These are phyloP conservation scores for Syzygium aqueum DNA, from an alignment of 345 rosid genomes.

Conservation along the genomic window DNA sequence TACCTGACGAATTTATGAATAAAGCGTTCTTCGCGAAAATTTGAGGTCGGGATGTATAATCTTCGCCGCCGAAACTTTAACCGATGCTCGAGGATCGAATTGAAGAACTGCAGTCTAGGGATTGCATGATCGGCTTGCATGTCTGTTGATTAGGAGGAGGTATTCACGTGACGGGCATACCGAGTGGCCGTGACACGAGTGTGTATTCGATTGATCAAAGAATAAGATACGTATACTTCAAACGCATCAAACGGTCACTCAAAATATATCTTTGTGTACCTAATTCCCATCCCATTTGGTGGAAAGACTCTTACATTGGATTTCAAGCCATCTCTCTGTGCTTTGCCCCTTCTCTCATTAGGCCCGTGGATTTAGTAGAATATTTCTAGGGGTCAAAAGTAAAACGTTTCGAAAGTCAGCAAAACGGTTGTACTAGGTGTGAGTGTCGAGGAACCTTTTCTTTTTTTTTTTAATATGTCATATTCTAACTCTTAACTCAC, in stretches of 20 bases:
- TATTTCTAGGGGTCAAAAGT: background rate
- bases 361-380: accelerated
- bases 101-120: background rate
- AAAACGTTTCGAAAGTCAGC: too few species aligned
- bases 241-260: background rate
- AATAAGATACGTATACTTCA: background rate
- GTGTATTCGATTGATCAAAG: background rate
- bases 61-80: background rate
- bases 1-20: background rate
- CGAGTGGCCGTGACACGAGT: accelerated
- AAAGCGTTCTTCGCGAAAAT: background rate
- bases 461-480: accelerated
- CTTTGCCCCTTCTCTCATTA: background rate
- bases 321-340: background rate
- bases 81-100: background rate
- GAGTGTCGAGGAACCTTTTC: too few species aligned
- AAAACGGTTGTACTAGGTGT: too few species aligned
- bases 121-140: background rate
- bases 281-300: background rate
- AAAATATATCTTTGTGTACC: background rate
- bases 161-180: background rate
- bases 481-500: too few species aligned
- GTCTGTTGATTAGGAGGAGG: accelerated
- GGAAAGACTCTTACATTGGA: background rate
- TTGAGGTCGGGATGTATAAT: background rate